Evolutionary conservation across 148 eudicot species (phyloP).

Genomic region (Chenopodium album): DNA sequence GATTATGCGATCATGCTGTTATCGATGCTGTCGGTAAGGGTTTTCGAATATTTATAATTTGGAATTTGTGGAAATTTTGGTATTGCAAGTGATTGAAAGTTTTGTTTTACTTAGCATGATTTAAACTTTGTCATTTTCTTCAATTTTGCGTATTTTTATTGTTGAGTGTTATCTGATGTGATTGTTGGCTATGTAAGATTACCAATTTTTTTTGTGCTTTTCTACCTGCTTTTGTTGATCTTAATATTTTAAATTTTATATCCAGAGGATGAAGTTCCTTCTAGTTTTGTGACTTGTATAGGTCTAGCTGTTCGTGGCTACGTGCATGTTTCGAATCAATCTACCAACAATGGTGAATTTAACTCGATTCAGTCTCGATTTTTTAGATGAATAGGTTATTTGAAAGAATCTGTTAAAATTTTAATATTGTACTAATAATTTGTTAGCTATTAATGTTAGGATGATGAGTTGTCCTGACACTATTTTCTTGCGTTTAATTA

Average conservation of each 20-base stretch:
- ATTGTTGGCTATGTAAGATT: conserved; percentile 16
- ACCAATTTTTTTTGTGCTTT: conserved; percentile 3
- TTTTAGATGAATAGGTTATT: not conserved
- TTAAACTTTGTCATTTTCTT: conserved; percentile 8
- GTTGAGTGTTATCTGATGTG: conserved; percentile 21
- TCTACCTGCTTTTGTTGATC: conserved; percentile 6
- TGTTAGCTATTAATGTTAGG: not conserved
- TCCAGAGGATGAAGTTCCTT: not conserved
- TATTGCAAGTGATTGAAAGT: conserved; percentile 8
- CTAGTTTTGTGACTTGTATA: conserved; percentile 9
- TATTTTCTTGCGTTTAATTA: not conserved
- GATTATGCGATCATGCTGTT: not conserved
- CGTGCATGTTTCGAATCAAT: not conserved
- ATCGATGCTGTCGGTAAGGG: conserved; percentile 9
- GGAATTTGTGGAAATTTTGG: not conserved
- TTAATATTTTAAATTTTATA: not conserved
- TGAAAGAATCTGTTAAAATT: not conserved
- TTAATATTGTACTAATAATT: not conserved
- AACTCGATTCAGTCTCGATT: not conserved
- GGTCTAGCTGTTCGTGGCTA: not conserved
- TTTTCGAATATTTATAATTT: not conserved
- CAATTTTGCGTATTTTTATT: not conserved
- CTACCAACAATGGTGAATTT: not conserved
- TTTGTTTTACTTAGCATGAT: conserved; percentile 3
- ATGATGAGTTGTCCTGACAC: not conserved